phyloP scores from a whole-genome alignment of 1,139 yeast species.

The Lodderomyces theae region DNA sequence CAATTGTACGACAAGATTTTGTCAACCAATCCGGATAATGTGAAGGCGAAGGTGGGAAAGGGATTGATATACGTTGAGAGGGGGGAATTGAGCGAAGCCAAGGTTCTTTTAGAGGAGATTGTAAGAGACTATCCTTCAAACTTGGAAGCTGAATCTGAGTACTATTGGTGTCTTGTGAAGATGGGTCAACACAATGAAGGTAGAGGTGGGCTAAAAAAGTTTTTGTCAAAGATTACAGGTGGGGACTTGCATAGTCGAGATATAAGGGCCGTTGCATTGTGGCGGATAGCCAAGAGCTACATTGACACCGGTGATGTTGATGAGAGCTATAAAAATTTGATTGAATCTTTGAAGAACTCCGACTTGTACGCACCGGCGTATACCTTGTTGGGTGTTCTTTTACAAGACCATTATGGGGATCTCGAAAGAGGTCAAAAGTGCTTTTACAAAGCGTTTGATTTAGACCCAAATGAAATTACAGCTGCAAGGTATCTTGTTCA shows the following conservation, averaged over 20 bases:
- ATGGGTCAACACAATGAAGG: conserved; percentile 55
- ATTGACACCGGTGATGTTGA: conserved; percentile 30
- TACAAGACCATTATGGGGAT: conserved; percentile 58
- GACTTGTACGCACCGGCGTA: conserved; percentile 72
- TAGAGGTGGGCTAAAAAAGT: conserved; percentile 43
- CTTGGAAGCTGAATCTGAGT: conserved; percentile 62
- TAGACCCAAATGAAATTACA: conserved; percentile 69
- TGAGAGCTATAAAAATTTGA: conserved; percentile 49
- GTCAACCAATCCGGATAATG: conserved; percentile 38
- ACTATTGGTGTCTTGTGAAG: conserved; percentile 75
- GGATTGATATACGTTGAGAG: conserved; percentile 74
- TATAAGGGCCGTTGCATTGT: conserved; percentile 56
- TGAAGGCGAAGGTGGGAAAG: conserved; percentile 74
- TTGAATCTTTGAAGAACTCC: conserved; percentile 61
- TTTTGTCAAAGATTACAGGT: conserved; percentile 46
- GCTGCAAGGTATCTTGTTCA: conserved; percentile 75
- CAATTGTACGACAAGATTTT: conserved; percentile 67
- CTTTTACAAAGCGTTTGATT: conserved; percentile 84
- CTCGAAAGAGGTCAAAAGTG: conserved; percentile 75
- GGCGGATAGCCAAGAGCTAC: conserved; percentile 72
- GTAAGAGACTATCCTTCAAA: conserved; percentile 50
- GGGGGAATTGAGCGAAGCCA: conserved; percentile 55
- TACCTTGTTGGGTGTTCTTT: conserved; percentile 74
- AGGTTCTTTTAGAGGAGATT: conserved; percentile 49
- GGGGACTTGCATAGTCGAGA: conserved; percentile 53